phyloP scores from a whole-genome alignment of 202 grass and related monocot genomes.

The Alloteropsis angusta region DNA sequence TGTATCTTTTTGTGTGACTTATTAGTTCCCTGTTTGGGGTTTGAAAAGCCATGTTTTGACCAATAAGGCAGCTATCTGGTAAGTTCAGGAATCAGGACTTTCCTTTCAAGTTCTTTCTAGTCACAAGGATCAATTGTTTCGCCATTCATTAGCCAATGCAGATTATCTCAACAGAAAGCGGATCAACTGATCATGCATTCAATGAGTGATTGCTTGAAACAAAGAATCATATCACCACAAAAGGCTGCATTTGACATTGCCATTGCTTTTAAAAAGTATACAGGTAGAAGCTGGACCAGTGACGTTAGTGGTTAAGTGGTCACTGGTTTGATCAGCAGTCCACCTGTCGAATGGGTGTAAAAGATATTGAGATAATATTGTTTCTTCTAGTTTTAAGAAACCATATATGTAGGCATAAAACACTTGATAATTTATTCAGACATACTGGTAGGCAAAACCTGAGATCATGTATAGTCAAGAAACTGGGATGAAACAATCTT shows the following conservation, averaged over 20 bases:
- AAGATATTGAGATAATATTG: neutral
- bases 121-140: neutral
- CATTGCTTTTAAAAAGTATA: neutral
- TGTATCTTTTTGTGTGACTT: neutral
- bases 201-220: conserved; percentile 3
- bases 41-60: neutral
- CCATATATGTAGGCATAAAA: neutral
- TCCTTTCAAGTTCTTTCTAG: neutral
- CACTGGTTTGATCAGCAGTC: neutral
- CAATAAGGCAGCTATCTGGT: neutral
- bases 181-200: neutral
- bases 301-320: neutral
- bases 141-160: neutral
- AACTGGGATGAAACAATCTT: neutral
- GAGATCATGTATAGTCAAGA: neutral
- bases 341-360: neutral
- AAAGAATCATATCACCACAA: neutral
- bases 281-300: neutral
- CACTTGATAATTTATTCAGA: neutral
- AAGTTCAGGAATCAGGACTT: neutral
- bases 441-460: neutral
- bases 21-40: neutral
- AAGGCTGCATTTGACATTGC: conserved; percentile 13
- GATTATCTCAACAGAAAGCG: neutral
- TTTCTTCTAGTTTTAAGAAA: neutral